Evolutionary conservation across 306 rosid genomes (phyloP).

Genomic region (Cicer yamashitae): DNA sequence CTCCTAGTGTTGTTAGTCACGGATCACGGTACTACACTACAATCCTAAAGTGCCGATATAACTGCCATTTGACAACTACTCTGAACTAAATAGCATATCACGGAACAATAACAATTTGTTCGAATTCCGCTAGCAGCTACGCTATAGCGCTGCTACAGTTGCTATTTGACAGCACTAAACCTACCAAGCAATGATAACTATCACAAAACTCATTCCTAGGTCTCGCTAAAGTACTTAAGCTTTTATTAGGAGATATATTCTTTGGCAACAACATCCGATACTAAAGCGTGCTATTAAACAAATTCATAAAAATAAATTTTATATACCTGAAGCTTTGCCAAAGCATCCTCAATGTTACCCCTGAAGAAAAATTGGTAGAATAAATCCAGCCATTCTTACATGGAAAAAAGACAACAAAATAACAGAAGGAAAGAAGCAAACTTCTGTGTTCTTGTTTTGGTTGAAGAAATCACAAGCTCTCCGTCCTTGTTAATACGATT

Average conservation of each 20-base stretch:
- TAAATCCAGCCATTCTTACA: slow-evolving; percentile 44
- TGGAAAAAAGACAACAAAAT: slow-evolving; percentile 28
- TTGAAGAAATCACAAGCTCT: slow-evolving; percentile 94
- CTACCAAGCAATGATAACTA: slow-evolving; percentile 10
- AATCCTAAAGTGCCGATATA: too few relatives aligned
- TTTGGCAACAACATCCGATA: slow-evolving; percentile 15
- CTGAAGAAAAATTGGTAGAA: slow-evolving; percentile 40
- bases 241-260: not conserved
- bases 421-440: slow-evolving; percentile 51
- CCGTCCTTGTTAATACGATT: slow-evolving; percentile 94
- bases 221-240: slow-evolving; percentile 8
- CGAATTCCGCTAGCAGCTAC: too few relatives aligned
- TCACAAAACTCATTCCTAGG: slow-evolving; percentile 2
- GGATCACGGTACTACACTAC: too few relatives aligned
- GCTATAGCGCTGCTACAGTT: too few relatives aligned
- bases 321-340: slow-evolving; percentile 54
- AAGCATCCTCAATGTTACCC: slow-evolving; percentile 61
- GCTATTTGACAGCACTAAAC: not conserved
- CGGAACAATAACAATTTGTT: too few relatives aligned
- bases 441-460: slow-evolving; percentile 95
- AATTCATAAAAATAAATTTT: not conserved
- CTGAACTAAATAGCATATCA: too few relatives aligned
- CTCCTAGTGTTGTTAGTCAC: too few relatives aligned
- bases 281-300: slow-evolving; percentile 15
- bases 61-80: too few relatives aligned